Conservation (phyloP, 2,329 filamentous ascomycete genomes). For the Parastagonospora nodorum region DNA sequence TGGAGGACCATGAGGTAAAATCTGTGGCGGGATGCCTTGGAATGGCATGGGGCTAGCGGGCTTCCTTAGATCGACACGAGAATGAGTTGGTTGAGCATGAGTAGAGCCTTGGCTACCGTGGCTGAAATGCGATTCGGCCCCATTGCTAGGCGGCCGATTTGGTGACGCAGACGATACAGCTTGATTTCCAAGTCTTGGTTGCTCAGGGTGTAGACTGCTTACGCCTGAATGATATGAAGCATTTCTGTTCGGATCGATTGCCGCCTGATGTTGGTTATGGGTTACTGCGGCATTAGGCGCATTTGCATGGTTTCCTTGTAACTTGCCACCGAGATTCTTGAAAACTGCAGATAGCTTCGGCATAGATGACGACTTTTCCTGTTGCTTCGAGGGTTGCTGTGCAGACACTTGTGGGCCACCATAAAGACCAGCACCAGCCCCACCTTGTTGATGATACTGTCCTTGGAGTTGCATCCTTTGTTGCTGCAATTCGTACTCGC, state of each 20-base stretch:
- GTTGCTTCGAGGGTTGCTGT: conserved; percentile 26
- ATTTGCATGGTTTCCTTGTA: conserved; percentile 13
- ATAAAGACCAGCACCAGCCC: conserved; percentile 48
- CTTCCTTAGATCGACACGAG: conserved; percentile 34
- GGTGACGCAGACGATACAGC: conserved; percentile 12
- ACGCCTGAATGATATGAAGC: conserved; percentile 32
- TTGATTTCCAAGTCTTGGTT: conserved; percentile 23
- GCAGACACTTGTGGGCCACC: conserved; percentile 37
- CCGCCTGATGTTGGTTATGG: conserved; percentile 2
- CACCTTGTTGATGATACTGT: conserved; percentile 48
- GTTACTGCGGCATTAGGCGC: conserved; percentile 1
- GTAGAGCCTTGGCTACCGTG: conserved; percentile 38
- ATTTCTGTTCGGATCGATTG: conserved; percentile 16
- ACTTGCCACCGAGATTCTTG: conserved; percentile 44
- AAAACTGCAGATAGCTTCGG: conserved; percentile 51
- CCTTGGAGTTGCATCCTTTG: conserved; percentile 38
- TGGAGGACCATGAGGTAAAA: conserved; percentile 15
- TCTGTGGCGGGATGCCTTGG: conserved; percentile 30
- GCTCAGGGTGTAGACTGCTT: conserved; percentile 27
- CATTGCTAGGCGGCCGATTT: conserved; percentile 31
- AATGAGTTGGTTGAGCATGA: conserved; percentile 33
- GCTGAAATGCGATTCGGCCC: conserved; percentile 36
- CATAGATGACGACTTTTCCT: conserved; percentile 31
- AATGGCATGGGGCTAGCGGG: conserved; percentile 24
- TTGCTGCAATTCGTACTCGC: conserved; percentile 38